Evolutionary conservation across 2,329 filamentous ascomycete genomes (phyloP).

Genomic region (Apiospora kogelbergensis): DNA sequence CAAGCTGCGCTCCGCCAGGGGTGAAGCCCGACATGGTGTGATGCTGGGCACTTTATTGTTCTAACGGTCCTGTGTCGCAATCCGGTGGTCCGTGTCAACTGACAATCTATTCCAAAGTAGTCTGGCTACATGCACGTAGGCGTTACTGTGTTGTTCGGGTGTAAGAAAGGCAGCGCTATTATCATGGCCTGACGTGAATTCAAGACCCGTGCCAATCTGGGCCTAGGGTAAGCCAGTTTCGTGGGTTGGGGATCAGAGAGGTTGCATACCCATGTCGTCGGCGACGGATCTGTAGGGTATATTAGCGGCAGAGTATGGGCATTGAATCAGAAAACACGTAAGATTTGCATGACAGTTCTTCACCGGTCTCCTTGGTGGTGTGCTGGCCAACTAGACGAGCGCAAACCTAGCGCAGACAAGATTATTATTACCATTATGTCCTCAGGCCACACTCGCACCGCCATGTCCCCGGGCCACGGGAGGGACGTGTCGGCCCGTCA

Average conservation of each 20-base stretch:
- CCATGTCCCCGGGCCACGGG: background rate
- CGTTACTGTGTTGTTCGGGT: background rate
- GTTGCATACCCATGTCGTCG: conserved; percentile 6
- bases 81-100: background rate
- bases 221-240: background rate
- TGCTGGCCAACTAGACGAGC: background rate
- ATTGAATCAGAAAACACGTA: background rate
- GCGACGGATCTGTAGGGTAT: background rate
- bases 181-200: background rate
- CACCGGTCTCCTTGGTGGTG: background rate
- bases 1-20: background rate
- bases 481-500: background rate
- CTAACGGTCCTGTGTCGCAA: background rate
- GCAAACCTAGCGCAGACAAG: background rate
- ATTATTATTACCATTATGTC: background rate
- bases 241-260: background rate
- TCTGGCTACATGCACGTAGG: background rate
- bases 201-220: background rate
- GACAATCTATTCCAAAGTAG: background rate
- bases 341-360: conserved; percentile 2
- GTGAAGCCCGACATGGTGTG: background rate
- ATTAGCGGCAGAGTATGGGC: background rate
- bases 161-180: background rate
- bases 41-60: background rate
- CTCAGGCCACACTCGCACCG: background rate